These are phyloP conservation scores for Conticribra weissflogii DNA, from an alignment of 108 stramenopile genomes.

Conservation along the genomic window DNA sequence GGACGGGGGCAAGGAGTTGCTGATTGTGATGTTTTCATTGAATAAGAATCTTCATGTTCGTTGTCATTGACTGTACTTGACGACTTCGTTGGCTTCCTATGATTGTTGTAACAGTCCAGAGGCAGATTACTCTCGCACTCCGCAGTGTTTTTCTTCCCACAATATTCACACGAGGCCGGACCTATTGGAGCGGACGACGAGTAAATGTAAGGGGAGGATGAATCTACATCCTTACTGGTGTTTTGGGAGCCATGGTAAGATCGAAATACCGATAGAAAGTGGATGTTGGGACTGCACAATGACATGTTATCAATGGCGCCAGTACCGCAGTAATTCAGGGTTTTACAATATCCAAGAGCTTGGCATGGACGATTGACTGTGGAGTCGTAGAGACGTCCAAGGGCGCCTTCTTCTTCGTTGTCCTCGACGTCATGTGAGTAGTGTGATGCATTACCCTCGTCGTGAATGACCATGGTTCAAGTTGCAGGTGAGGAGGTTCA, in stretches of 20 bases:
- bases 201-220: slow-evolving; percentile 14
- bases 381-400: neutral
- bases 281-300: neutral
- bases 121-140: slow-evolving; percentile 21
- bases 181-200: slow-evolving; percentile 28
- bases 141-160: slow-evolving; percentile 28
- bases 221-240: neutral
- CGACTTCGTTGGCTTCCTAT: neutral
- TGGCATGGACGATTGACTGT: neutral
- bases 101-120: neutral
- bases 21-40: slow-evolving; percentile 2
- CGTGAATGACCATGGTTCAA: no score
- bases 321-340: neutral
- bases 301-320: neutral
- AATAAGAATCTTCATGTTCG: no score
- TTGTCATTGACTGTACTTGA: no score
- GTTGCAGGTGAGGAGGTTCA: no score
- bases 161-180: slow-evolving; percentile 39
- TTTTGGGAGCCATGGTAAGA: neutral
- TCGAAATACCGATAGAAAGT: neutral
- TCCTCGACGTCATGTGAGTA: neutral
- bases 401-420: neutral
- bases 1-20: slow-evolving; percentile 32
- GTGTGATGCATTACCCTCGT: no score
- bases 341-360: no score